Evolutionary conservation across 257 asterid genomes (phyloP).

Genomic region (Ajuga chamaepitys): DNA sequence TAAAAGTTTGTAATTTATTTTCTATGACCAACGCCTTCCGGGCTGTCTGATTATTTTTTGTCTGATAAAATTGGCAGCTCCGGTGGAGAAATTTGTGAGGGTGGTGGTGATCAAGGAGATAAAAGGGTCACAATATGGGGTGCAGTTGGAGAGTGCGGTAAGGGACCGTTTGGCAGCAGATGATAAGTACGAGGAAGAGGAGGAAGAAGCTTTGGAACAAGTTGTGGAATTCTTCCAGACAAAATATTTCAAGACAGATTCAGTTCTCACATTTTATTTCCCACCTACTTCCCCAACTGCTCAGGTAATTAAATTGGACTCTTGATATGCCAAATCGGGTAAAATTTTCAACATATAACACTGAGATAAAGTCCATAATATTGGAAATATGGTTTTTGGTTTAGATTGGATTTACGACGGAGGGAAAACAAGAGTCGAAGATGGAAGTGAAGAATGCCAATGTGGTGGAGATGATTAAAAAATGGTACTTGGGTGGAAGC

Average conservation of each 20-base stretch:
- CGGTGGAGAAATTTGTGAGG: constrained; percentile 55
- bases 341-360: background rate
- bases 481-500: constrained; percentile 83
- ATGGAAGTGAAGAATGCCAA: constrained; percentile 64
- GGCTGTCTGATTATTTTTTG: background rate
- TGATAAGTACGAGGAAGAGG: constrained; percentile 78
- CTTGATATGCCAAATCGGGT: no score
- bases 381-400: background rate
- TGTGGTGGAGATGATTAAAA: constrained; percentile 64
- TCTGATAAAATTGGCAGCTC: constrained; percentile 39
- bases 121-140: constrained; percentile 88
- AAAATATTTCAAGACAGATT: constrained; percentile 54
- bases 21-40: no score
- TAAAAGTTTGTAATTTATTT: background rate
- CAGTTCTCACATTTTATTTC: constrained; percentile 52
- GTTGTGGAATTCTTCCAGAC: constrained; percentile 61
- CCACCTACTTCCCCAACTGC: constrained; percentile 38
- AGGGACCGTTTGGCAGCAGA: constrained; percentile 73
- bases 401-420: constrained; percentile 47
- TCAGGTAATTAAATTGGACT: constrained; percentile 24
- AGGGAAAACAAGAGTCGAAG: constrained; percentile 60
- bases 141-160: constrained; percentile 66
- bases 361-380: background rate
- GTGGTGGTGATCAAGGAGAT: constrained; percentile 94
- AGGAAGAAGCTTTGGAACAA: constrained; percentile 64